Evolutionary conservation across 495 filamentous ascomycete species (phyloP), one percentile per base, ranked within the genome.

Genomic region (Pseudomonodictys pantanalensis): DNA sequence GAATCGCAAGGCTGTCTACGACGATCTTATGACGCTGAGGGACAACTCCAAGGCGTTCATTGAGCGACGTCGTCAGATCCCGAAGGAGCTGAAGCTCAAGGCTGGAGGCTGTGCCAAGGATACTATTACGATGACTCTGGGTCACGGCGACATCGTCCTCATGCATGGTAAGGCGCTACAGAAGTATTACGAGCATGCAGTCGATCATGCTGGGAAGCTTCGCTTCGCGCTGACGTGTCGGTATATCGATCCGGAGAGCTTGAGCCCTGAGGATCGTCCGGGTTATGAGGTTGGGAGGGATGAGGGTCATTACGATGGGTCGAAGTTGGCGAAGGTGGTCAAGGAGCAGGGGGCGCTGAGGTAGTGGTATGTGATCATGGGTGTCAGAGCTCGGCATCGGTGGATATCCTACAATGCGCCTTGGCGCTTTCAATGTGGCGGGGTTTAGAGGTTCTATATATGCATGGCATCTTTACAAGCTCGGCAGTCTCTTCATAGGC

Each of bases 141-240:
- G 79, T 28, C 91, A 95, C 68, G 91, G 91, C 0, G 90, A 95
- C 66, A 77, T 92, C 43, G 78, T 95, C 24, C 78, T 95, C 2
- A 95, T 95, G 91, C 82, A 90, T 65, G 91, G 90, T 0, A 74
- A 74, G 0, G 67, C 75, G 1, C 81, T 95, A 26, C 91, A 95
- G 66, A 80, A 81, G 60, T 77, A 80, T 28, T 92, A 84, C 58
- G 88, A 89, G 87, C 88, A 92, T 65, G 67, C 73, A 0, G 86
- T 91, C 6, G 67, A 68, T 0, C 81, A 85, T 0, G 46, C 69
- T 0, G 82, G 83, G 0, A 78, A 74, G 18, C 71, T 89, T 6
- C 81, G 88, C 0, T 92, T 86, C 70, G 88, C 87, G 0, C 63
- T 91, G 9, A 87, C 83, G 0, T 79, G 77, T 61, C 75, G 83